Base-by-base conservation (phyloP, 2,329 filamentous ascomycete genomes). In the Colletotrichum lentis region DNA sequence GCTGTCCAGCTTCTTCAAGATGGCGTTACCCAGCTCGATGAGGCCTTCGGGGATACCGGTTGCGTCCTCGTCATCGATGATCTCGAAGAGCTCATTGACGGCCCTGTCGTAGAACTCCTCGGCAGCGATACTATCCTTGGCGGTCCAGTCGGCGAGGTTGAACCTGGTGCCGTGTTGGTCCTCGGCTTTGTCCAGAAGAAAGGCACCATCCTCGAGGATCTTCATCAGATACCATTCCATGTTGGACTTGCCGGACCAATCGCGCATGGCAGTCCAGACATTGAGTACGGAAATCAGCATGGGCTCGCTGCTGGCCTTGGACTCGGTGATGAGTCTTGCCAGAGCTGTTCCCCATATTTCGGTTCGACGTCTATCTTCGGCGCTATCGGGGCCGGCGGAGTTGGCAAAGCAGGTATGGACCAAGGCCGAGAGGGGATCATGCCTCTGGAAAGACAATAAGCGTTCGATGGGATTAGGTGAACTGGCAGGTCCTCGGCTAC, bases 181-280 rank as follows among this genome's bases (percentile, higher is more conserved):
- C 77, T 94, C 92, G 74, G 92, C 90, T 75, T 91, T 90, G 75
- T 97, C 94, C 73, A 97, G 84, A 65, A 98, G 84, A 76, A 97
- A 97, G 46, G 94, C 91, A 72, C 96, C 96, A 73, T 96, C 92
- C 79, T 97, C 93, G 39, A 99, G 86, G 69, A 96, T 93, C 76
- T 96, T 92, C 92, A 97, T 96, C 14, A 99, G 86, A 77, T 95
- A 98, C 80, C 93, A 91, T 80, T 97, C 94, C 84, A 99, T 89
- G 71, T 94, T 96, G 72, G 90, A 88, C 74, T 91, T 94, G 65
- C 93, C 93, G 47, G 93, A 91, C 94, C 95, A 98, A 78, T 94
- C 90, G 70, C 92, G 89, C 85, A 94, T 92, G 64, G 89, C 85
- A 59, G 92, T 90, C 92, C 94, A 98, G 64, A 93, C 90, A 77